A percentile compares a stretch with the other conserved stretches of the same genome.
Conservation (phyloP, 306 rosid species). For the Cucurbita maxima region DNA sequence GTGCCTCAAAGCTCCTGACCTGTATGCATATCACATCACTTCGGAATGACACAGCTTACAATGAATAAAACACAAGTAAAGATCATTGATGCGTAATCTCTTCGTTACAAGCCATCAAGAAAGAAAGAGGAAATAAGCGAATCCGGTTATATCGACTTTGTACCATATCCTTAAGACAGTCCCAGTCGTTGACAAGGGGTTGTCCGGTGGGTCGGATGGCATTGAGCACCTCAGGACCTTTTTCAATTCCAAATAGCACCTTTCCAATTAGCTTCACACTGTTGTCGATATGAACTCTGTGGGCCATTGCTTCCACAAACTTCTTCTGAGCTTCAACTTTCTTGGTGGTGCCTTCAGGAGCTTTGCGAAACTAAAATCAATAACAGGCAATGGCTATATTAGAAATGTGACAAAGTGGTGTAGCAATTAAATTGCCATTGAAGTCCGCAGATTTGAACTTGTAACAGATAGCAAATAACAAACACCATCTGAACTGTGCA, state of each 20-base stretch:
- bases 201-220: slow-evolving; percentile 43
- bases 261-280: slow-evolving; percentile 58
- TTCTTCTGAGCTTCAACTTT: slow-evolving; percentile 68
- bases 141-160: not conserved
- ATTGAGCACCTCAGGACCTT: slow-evolving; percentile 53
- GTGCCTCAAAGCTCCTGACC: slow-evolving; percentile 85
- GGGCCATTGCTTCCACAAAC: slow-evolving; percentile 77
- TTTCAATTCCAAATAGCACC: slow-evolving; percentile 65
- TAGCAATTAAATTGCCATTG: not conserved
- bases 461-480: not conserved
- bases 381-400: not conserved
- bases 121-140: not conserved
- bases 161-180: slow-evolving; percentile 64
- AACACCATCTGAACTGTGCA: not conserved
- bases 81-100: not conserved
- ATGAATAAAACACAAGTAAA: not conserved
- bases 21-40: slow-evolving; percentile 10
- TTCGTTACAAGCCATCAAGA: not conserved
- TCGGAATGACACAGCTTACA: not conserved
- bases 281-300: slow-evolving; percentile 68
- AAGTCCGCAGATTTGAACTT: not conserved
- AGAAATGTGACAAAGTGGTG: not conserved
- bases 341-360: slow-evolving; percentile 68
- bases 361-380: slow-evolving; percentile 54
- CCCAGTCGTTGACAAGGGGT: slow-evolving; percentile 85